A percentile compares a stretch with the other conserved stretches of the same genome.
phyloP scores from a whole-genome alignment of 768 basidiomycete species.

The Asterophora parasitica region DNA sequence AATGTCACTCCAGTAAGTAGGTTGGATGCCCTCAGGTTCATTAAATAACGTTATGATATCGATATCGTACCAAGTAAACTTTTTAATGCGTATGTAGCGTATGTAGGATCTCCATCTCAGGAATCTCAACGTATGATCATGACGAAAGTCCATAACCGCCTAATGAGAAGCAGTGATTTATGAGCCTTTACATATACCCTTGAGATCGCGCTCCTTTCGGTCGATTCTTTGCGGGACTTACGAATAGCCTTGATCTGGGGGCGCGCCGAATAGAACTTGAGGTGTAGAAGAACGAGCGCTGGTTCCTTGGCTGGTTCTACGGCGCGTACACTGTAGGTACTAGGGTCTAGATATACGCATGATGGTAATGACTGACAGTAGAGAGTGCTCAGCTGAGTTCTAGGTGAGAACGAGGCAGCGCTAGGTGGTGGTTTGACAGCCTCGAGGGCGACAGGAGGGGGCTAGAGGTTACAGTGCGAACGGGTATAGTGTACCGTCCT shows the following conservation, averaged over 20 bases:
- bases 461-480: neutral
- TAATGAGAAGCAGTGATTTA: neutral
- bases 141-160: neutral
- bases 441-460: slow-evolving; percentile 9
- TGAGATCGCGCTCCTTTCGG: slow-evolving; percentile 20
- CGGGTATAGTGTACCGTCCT: neutral
- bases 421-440: too few relatives aligned
- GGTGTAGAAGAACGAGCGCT: neutral
- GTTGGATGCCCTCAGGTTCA: too few relatives aligned
- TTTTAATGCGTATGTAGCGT: too few relatives aligned
- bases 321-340: neutral
- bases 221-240: slow-evolving; percentile 15
- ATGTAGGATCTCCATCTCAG: too few relatives aligned
- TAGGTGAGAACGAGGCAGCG: neutral
- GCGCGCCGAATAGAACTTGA: neutral
- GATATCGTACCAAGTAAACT: too few relatives aligned
- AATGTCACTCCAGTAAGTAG: too few relatives aligned
- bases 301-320: slow-evolving; percentile 3
- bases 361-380: neutral
- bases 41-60: too few relatives aligned
- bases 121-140: neutral
- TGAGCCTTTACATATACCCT: too few relatives aligned
- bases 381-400: neutral
- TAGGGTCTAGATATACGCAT: too few relatives aligned
- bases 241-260: slow-evolving; percentile 8